These are phyloP conservation scores for Hypholoma sublateritium DNA, from an alignment of 768 basidiomycete species.

Conservation along the genomic window DNA sequence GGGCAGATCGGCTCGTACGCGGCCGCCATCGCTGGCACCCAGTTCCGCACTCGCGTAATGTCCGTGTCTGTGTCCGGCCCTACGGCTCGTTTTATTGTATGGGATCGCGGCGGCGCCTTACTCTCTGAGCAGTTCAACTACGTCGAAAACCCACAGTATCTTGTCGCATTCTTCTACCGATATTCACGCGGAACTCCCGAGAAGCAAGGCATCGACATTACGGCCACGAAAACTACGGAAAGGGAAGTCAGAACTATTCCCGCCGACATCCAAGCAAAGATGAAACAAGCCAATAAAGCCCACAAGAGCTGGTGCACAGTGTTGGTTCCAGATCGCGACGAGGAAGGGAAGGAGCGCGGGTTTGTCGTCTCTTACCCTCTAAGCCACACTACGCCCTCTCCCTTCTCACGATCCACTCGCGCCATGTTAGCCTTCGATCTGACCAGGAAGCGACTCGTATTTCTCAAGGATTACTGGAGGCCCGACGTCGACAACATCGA, in stretches of 20 bases:
- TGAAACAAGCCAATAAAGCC: background rate
- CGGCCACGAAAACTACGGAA: background rate
- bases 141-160: conserved; percentile 4
- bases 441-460: conserved; percentile 14
- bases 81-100: conserved; percentile 29
- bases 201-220: conserved; percentile 20
- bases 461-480: conserved; percentile 29
- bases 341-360: no score
- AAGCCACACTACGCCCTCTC: conserved; percentile 10
- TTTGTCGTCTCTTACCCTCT: conserved; percentile 13
- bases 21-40: no score
- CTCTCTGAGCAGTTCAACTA: conserved; percentile 26
- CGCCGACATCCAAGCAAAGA: background rate
- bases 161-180: conserved; percentile 26
- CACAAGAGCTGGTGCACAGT: background rate
- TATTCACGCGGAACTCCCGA: conserved; percentile 15
- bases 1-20: no score
- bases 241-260: background rate
- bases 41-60: no score
- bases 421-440: conserved; percentile 17
- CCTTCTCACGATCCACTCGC: conserved; percentile 21
- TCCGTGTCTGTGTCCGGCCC: no score
- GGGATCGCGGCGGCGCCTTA: conserved; percentile 31
- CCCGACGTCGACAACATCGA: no score
- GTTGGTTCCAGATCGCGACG: no score